Percentiles rank a stretch among this genome's conserved stretches.
These are phyloP conservation scores for Saccharomyces jurei DNA, from an alignment of 805 yeast species.

Conservation along the genomic window DNA sequence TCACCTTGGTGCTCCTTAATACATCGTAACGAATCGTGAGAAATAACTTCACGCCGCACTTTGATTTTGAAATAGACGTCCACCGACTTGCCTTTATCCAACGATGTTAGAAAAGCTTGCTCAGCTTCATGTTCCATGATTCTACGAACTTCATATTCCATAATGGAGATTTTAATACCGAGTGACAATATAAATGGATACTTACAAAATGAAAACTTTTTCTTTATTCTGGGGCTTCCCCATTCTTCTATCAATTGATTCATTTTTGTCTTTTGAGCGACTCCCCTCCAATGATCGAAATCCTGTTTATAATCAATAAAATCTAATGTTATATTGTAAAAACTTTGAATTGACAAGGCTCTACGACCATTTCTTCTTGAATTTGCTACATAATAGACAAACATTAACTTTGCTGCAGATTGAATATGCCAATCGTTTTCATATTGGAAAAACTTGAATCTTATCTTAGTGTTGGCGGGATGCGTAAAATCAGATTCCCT, in stretches of 20 bases:
- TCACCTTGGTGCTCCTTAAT: constrained; percentile 50
- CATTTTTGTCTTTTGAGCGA: constrained; percentile 1
- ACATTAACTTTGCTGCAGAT: constrained; percentile 54
- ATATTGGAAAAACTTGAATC: constrained; percentile 38
- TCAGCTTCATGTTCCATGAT: constrained; percentile 84
- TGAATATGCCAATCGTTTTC: constrained; percentile 76
- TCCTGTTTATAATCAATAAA: constrained; percentile 69
- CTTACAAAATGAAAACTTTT: constrained; percentile 59
- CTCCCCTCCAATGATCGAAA: constrained; percentile 63
- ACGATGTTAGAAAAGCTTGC: constrained; percentile 73
- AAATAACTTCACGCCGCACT: constrained; percentile 59
- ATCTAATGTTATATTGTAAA: constrained; percentile 75
- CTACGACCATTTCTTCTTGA: constrained; percentile 14
- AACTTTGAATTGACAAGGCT: constrained; percentile 31
- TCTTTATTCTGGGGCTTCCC: constrained; percentile 4
- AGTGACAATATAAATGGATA: constrained; percentile 75
- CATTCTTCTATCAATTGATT: neutral
- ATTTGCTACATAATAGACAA: constrained; percentile 50
- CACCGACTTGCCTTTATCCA: constrained; percentile 51
- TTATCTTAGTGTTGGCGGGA: constrained; percentile 4
- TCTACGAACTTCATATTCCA: constrained; percentile 73
- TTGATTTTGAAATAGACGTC: constrained; percentile 63
- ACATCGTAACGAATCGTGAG: constrained; percentile 66
- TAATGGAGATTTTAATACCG: constrained; percentile 71
- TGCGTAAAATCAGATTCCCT: neutral